Conservation (phyloP, 2,329 filamentous ascomycete species). For the Fusarium algeriense region DNA sequence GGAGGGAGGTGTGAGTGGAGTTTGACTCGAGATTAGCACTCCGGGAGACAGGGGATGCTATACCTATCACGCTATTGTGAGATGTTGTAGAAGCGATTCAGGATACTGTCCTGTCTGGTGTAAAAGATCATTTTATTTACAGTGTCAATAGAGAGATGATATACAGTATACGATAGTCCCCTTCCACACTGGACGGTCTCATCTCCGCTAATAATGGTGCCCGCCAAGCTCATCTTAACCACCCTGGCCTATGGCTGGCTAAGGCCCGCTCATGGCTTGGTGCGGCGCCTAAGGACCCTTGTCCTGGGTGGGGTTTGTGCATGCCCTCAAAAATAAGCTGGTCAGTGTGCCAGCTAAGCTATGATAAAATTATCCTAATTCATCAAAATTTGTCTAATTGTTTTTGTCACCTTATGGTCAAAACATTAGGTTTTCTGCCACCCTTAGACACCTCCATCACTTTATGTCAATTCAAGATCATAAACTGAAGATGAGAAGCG, state of each 20-base stretch:
- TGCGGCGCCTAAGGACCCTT: slow-evolving; percentile 46
- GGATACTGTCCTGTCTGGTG: no score
- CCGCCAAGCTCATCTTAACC: slow-evolving; percentile 50
- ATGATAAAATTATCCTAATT: no score
- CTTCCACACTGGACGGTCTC: slow-evolving; percentile 20
- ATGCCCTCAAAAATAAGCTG: not conserved
- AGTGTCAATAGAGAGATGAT: no score
- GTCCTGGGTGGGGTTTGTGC: slow-evolving; percentile 14
- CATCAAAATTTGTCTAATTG: no score
- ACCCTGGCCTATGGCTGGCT: slow-evolving; percentile 41
- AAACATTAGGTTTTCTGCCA: no score
- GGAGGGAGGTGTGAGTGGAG: slow-evolving; percentile 57
- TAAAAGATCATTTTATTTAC: no score
- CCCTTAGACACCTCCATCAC: slow-evolving; percentile 13
- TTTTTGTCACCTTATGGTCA: no score
- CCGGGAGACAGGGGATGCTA: slow-evolving; percentile 21
- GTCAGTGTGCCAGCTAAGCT: no score
- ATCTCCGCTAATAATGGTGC: slow-evolving; percentile 50
- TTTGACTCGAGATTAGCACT: slow-evolving; percentile 58
- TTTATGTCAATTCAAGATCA: slow-evolving; percentile 13
- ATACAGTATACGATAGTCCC: no score
- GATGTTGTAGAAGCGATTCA: no score
- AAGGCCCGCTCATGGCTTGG: slow-evolving; percentile 37
- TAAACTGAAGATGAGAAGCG: slow-evolving; percentile 17
- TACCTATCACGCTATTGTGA: no score